These are phyloP conservation scores for Teunomyces panamensis DNA, from an alignment of 805 yeast genomes.

Conservation along the genomic window DNA sequence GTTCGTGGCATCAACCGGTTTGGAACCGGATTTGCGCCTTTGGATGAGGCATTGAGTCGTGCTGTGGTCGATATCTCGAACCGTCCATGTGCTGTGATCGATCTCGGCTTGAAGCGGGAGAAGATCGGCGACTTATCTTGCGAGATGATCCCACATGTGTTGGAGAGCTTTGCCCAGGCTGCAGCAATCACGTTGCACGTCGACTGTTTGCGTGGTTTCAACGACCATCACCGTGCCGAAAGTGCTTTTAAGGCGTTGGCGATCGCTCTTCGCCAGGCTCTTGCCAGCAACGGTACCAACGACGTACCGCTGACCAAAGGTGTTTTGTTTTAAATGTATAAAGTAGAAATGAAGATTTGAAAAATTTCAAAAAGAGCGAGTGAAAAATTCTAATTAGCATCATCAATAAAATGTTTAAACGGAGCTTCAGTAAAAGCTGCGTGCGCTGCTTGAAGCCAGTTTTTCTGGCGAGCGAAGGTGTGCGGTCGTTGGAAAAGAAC, in stretches of 20 bases:
- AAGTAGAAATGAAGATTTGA: background rate
- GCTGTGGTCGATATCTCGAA: conserved; percentile 96
- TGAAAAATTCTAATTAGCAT: background rate
- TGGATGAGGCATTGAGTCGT: conserved; percentile 92
- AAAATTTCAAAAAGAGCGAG: too few species aligned
- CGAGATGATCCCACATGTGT: conserved; percentile 97
- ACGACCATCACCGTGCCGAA: conserved; percentile 96
- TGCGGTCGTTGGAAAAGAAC: conserved; percentile 22
- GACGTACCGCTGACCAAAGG: conserved; percentile 98
- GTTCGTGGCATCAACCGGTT: conserved; percentile 90
- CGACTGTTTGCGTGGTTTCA: conserved; percentile 88
- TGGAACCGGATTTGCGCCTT: conserved; percentile 91
- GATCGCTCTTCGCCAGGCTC: conserved; percentile 84
- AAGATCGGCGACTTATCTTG: conserved; percentile 87
- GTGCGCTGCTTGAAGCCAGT: background rate
- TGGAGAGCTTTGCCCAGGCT: conserved; percentile 90
- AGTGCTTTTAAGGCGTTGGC: conserved; percentile 96
- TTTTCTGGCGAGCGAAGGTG: conserved; percentile 5
- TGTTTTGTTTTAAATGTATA: conserved; percentile 56
- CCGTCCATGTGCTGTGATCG: conserved; percentile 88
- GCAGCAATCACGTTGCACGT: conserved; percentile 92
- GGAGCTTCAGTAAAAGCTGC: background rate
- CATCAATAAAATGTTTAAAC: background rate
- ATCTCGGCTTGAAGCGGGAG: conserved; percentile 86
- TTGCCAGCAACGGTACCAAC: conserved; percentile 74